Evolutionary conservation across 1,284 basidiomycete genomes (phyloP).

Genomic region (Inonotus obliquus): DNA sequence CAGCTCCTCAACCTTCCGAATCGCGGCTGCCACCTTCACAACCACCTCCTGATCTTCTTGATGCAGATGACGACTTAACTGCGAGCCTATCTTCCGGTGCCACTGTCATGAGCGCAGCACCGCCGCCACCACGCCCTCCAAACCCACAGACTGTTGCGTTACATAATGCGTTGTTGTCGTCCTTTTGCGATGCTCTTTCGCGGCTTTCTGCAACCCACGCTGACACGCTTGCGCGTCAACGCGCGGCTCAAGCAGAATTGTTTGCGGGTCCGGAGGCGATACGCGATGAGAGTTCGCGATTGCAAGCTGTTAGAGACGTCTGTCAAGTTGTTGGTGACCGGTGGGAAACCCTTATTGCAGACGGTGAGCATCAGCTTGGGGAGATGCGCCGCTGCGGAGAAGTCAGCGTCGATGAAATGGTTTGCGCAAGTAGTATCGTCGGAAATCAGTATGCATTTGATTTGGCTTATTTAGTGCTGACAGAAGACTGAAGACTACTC

Average conservation of each 20-base stretch:
- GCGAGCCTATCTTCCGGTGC: slow-evolving; percentile 20
- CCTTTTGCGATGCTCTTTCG: slow-evolving; percentile 65
- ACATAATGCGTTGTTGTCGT: slow-evolving; percentile 77
- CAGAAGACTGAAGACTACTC: not conserved
- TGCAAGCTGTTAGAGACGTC: slow-evolving; percentile 92
- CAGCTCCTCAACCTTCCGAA: slow-evolving; percentile 26
- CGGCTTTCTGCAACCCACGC: slow-evolving; percentile 62
- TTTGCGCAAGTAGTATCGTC: slow-evolving; percentile 92
- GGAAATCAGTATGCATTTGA: slow-evolving; percentile 77
- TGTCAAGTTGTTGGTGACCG: slow-evolving; percentile 76
- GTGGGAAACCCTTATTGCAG: slow-evolving; percentile 55
- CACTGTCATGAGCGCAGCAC: slow-evolving; percentile 24
- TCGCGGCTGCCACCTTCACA: slow-evolving; percentile 26
- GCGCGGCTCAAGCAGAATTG: slow-evolving; percentile 79
- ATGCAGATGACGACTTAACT: slow-evolving; percentile 31
- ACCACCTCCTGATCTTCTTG: slow-evolving; percentile 32
- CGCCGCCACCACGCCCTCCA: slow-evolving; percentile 77
- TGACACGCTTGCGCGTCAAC: slow-evolving; percentile 70
- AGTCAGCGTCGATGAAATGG: slow-evolving; percentile 87
- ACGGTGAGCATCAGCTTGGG: slow-evolving; percentile 62
- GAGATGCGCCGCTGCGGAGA: slow-evolving; percentile 73
- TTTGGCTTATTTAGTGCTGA: not conserved
- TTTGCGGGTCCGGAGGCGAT: slow-evolving; percentile 89
- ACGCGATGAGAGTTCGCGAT: slow-evolving; percentile 90
- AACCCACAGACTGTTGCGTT: slow-evolving; percentile 84